phyloP scores from a whole-genome alignment of 768 basidiomycete species.

The Hericium coralloides region DNA sequence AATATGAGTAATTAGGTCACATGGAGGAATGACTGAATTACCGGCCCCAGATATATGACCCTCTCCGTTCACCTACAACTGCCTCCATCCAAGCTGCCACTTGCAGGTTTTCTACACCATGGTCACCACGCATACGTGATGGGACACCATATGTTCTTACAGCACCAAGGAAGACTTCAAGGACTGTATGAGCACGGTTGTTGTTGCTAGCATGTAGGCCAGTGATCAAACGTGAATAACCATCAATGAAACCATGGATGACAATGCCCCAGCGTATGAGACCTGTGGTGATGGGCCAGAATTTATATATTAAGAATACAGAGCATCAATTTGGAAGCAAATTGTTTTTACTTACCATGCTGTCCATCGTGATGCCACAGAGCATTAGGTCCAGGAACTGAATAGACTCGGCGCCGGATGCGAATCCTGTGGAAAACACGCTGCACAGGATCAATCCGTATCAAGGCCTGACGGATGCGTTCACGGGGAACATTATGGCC shows the following conservation, averaged over 20 bases:
- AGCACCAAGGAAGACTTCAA: conserved; percentile 10
- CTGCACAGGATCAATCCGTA: conserved; percentile 10
- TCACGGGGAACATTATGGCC: conserved; percentile 4
- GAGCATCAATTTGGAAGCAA: neutral
- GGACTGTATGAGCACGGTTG: conserved; percentile 14
- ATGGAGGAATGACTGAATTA: neutral
- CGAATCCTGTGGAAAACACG: conserved; percentile 5
- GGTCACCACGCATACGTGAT: conserved; percentile 18
- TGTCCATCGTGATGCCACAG: conserved; percentile 23
- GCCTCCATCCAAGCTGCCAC: conserved; percentile 19
- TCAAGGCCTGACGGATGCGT: conserved; percentile 1
- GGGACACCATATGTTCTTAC: conserved; percentile 12
- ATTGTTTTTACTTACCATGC: conserved; percentile 13
- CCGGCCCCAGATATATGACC: conserved; percentile 22
- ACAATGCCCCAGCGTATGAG: conserved; percentile 17
- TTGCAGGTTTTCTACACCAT: conserved; percentile 20
- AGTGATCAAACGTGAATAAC: conserved; percentile 14
- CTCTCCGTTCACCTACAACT: conserved; percentile 10
- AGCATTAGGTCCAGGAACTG: conserved; percentile 18
- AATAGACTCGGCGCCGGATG: conserved; percentile 12
- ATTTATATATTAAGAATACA: neutral
- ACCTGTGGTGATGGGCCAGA: neutral
- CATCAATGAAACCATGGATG: conserved; percentile 18
- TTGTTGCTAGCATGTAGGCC: conserved; percentile 12
- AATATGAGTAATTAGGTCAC: neutral